phyloP scores from a whole-genome alignment of 306 rosid genomes.

The Vicia sativa region DNA sequence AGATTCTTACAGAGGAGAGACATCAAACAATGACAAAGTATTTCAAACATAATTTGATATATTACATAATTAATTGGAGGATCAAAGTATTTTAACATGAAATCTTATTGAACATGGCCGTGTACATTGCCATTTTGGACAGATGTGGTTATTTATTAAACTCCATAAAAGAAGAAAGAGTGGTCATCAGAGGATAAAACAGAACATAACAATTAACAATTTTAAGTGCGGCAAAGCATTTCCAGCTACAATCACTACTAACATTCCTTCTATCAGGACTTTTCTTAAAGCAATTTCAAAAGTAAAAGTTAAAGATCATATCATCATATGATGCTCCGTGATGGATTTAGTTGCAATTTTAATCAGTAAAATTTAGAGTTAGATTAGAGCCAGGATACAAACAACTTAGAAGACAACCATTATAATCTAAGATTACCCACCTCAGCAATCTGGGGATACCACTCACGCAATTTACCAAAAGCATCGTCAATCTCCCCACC shows the following conservation, averaged over 20 bases:
- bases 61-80: conserved; percentile 13
- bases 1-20: conserved; percentile 24
- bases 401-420: neutral
- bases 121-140: conserved; percentile 17
- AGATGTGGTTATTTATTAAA: conserved; percentile 10
- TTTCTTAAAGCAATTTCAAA: conserved; percentile 20
- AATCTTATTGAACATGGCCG: conserved; percentile 17
- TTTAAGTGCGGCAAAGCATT: conserved; percentile 37
- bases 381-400: conserved; percentile 34
- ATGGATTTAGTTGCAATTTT: conserved; percentile 17
- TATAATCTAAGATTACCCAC: conserved; percentile 50
- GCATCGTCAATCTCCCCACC: conserved; percentile 86
- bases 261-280: neutral
- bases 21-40: conserved; percentile 18
- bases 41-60: conserved; percentile 10
- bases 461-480: conserved; percentile 75
- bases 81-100: conserved; percentile 15
- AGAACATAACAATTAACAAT: conserved; percentile 23
- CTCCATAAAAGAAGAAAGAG: conserved; percentile 8
- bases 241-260: conserved; percentile 61
- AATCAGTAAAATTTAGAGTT: conserved; percentile 27
- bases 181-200: conserved; percentile 11
- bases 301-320: conserved; percentile 31
- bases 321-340: conserved; percentile 40
- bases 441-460: conserved; percentile 97